A percentile compares a stretch with the other conserved stretches of the same genome.
Conservation (phyloP, 2,329 filamentous ascomycete genomes). For the Colletotrichum endophyticum region DNA sequence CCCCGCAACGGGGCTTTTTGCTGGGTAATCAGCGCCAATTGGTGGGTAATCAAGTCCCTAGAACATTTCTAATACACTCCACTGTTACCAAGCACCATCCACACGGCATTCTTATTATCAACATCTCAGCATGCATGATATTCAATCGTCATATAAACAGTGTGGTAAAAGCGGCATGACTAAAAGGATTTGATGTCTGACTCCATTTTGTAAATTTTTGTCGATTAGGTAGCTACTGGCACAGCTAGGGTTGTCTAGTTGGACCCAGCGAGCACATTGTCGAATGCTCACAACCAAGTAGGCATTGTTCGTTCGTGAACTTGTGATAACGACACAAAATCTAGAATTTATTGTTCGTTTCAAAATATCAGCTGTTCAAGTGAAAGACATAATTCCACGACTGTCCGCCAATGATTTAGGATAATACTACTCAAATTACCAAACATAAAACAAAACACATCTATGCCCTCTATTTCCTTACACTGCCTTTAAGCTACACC, state of each 20-base stretch:
- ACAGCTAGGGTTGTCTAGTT: neutral
- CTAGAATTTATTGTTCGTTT: no score
- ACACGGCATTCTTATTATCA: neutral
- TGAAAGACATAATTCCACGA: no score
- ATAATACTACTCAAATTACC: neutral
- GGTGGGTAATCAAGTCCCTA: neutral
- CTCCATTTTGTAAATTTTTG: no score
- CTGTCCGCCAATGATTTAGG: rapidly evolving
- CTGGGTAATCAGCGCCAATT: neutral
- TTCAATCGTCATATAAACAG: neutral
- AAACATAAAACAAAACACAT: neutral
- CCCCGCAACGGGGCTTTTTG: neutral
- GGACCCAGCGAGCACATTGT: neutral
- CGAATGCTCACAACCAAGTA: no score
- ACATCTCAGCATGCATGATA: neutral
- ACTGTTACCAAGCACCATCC: neutral
- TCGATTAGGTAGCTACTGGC: no score
- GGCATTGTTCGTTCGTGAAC: no score
- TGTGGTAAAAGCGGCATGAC: rapidly evolving
- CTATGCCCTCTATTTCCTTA: neutral
- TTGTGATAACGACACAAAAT: no score
- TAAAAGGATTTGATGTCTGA: neutral
- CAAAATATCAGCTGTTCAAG: no score
- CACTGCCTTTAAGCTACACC: neutral
- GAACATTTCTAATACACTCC: neutral